A percentile compares a stretch with the other conserved stretches of the same genome.
Conservation (phyloP, 2,329 filamentous ascomycete genomes). For the Colletotrichum ledebouriae region DNA sequence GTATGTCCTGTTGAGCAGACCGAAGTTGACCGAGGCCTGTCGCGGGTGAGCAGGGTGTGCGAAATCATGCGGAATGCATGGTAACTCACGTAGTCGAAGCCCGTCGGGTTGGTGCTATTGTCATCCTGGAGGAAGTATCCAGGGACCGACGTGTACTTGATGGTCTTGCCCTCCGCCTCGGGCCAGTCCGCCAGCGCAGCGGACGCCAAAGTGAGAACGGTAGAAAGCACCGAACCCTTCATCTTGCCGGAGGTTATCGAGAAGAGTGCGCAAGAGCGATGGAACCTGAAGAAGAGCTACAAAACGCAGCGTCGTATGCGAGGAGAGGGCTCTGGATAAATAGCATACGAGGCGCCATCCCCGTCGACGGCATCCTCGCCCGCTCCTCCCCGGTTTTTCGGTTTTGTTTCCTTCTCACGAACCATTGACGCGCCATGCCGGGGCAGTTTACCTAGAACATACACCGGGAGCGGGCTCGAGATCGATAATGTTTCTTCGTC, state of each 20-base stretch:
- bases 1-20: slow-evolving; percentile 74
- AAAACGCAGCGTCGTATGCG: slow-evolving; percentile 32
- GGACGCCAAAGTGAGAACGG: slow-evolving; percentile 49
- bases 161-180: slow-evolving; percentile 54
- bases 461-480: slow-evolving; percentile 25
- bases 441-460: slow-evolving; percentile 37
- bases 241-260: slow-evolving; percentile 47
- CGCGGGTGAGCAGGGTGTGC: slow-evolving; percentile 16
- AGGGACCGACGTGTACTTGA: slow-evolving; percentile 71
- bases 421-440: slow-evolving; percentile 42
- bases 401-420: too few species aligned
- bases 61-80: not conserved
- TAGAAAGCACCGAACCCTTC: slow-evolving; percentile 50
- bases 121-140: slow-evolving; percentile 77
- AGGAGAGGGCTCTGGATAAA: slow-evolving; percentile 36
- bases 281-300: slow-evolving; percentile 12
- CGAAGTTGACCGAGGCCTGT: slow-evolving; percentile 73
- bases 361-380: slow-evolving; percentile 22
- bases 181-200: slow-evolving; percentile 50
- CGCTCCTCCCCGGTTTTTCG: slow-evolving; percentile 22
- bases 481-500: slow-evolving; percentile 18
- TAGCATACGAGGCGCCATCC: slow-evolving; percentile 24
- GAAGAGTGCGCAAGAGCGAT: slow-evolving; percentile 3
- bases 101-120: slow-evolving; percentile 63
- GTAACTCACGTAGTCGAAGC: slow-evolving; percentile 73